Evolutionary conservation across 352 stramenopile genomes (phyloP), one percentile per base, ranked within the genome.

Genomic region (Phytophthora citricola): DNA sequence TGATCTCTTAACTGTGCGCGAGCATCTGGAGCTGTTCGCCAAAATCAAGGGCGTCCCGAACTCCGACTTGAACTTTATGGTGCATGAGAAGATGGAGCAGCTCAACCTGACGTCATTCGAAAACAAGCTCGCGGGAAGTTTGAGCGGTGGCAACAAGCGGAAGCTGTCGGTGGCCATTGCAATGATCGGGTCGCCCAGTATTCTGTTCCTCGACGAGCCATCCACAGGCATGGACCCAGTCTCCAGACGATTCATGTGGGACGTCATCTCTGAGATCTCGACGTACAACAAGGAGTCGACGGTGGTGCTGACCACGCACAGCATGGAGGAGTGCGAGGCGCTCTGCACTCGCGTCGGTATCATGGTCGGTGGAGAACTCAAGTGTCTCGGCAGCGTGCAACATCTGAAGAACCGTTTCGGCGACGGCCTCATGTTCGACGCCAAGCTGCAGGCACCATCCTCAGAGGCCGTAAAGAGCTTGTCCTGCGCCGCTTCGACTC

Each of bases 341-440:
- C 76, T 99, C 24, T 98, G 94, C 58, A 91, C 92, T 22, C 87
- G 94, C 27, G 93, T 99, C 45, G 94, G 87, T 6, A 99, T 99
- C 67, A 97, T 99, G 80, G 85, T 92, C 3, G 79, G 83, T 24
- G 85, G 85, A 29, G 78, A 78, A 1, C 53, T 94, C 55, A 81
- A 83, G 22, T 94, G 88, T 58, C 75, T 98, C n/a, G 93, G 92
- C 38, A 97, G 75, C 50, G 71, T 91, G 7, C 85, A 99, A 80
- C 94, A 98, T 75, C 66, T 99, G 63, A 99, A 99, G 82, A 89
- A 78, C 58, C 91, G 93, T 31, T 99, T 99, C 67, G 97, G 96
- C 22, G 79, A 97, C 46, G 97, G 95, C 0, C 95, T 97, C 48
- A 88, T 98, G 74, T 75, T 98, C 22, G 90, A 98, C 43, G 66